Percentiles rank a stretch among this genome's conserved stretches.
Conservation (phyloP, 1,139 yeast genomes). For the Candida glucosophila region DNA sequence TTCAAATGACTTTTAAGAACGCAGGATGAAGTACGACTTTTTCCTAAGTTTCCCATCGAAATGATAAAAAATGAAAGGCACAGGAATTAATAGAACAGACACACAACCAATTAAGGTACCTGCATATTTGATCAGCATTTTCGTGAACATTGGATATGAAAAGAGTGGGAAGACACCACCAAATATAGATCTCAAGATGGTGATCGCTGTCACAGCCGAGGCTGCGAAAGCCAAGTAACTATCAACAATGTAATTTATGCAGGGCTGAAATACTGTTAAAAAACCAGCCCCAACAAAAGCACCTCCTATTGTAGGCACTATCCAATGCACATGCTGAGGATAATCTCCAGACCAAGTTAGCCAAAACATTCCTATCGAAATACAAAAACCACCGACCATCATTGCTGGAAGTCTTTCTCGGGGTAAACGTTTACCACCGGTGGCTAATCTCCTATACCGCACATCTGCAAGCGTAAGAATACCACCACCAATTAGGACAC, state of each 20-base stretch:
- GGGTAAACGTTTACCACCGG: slow-evolving; percentile 42
- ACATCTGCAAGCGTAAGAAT: slow-evolving; percentile 14
- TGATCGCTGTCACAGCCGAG: slow-evolving; percentile 83
- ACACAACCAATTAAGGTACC: slow-evolving; percentile 68
- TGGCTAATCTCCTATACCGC: slow-evolving; percentile 7
- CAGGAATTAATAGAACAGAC: slow-evolving; percentile 54
- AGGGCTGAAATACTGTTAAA: slow-evolving; percentile 61
- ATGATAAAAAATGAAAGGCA: slow-evolving; percentile 60
- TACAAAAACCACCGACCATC: slow-evolving; percentile 52
- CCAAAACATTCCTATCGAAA: slow-evolving; percentile 72
- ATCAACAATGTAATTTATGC: slow-evolving; percentile 69
- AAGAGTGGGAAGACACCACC: slow-evolving; percentile 45
- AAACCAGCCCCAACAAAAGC: slow-evolving; percentile 63
- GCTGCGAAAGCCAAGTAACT: slow-evolving; percentile 69
- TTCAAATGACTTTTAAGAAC: too few species aligned
- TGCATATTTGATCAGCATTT: slow-evolving; percentile 78
- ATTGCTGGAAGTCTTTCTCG: slow-evolving; percentile 63
- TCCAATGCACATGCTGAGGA: slow-evolving; percentile 57
- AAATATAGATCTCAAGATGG: slow-evolving; percentile 61
- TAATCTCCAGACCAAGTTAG: slow-evolving; percentile 73
- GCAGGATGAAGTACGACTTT: too few species aligned
- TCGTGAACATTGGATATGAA: slow-evolving; percentile 61
- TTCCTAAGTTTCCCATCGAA: slow-evolving; percentile 58
- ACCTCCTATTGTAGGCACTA: slow-evolving; percentile 65
- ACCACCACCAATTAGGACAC: slow-evolving; percentile 47